These are phyloP conservation scores for Saccharomycopsis sp. DNA, from an alignment of 805 yeast species.

Conservation along the genomic window DNA sequence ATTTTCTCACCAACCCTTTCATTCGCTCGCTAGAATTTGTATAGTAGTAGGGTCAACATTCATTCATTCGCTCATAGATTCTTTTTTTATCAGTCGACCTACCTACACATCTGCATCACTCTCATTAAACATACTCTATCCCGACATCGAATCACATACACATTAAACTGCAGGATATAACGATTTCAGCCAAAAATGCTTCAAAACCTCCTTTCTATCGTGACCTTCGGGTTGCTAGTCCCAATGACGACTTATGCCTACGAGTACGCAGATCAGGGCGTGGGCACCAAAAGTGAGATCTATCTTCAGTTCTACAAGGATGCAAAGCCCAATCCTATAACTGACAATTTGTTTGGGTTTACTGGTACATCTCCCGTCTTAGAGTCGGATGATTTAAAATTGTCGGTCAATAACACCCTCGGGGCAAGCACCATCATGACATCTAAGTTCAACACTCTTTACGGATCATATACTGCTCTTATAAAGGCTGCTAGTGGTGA, in stretches of 20 bases:
- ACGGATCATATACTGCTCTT: not conserved
- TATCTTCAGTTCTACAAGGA: conserved; percentile 7
- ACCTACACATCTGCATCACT: not conserved
- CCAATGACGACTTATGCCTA: not conserved
- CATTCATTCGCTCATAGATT: not conserved
- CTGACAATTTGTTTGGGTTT: conserved; percentile 47
- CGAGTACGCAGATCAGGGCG: conserved; percentile 1
- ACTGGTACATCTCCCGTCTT: conserved; percentile 73
- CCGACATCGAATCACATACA: no score
- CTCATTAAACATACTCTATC: not conserved
- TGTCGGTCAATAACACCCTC: not conserved
- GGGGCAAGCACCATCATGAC: not conserved
- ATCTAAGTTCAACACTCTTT: conserved; percentile 5
- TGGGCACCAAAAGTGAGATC: conserved; percentile 5
- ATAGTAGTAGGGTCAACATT: not conserved
- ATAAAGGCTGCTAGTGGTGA: conserved; percentile 6
- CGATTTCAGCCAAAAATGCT: not conserved
- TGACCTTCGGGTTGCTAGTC: not conserved
- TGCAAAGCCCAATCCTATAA: conserved; percentile 8
- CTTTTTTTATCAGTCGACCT: not conserved
- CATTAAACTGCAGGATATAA: no score
- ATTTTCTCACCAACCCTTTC: not conserved
- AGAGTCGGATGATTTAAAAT: not conserved
- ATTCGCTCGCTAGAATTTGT: not conserved
- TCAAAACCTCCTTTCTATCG: not conserved